Percentiles rank a stretch among this genome's conserved stretches.
Evolutionary conservation across 495 filamentous ascomycete species (phyloP).

Genomic region (Aspergillus sclerotiicarbonarius): DNA sequence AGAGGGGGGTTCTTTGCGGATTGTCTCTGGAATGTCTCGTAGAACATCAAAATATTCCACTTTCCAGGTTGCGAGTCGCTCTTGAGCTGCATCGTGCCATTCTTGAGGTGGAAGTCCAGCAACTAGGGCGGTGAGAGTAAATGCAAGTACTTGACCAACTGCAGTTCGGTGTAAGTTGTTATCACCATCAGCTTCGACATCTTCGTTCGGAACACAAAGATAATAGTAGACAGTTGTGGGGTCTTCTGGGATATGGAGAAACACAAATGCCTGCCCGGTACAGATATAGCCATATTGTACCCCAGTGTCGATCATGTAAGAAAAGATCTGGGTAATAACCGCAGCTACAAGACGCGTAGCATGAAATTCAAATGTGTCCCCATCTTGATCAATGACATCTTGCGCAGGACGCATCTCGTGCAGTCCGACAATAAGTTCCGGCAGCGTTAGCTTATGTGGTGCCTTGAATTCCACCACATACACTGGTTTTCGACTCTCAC

Average conservation of each 20-base stretch:
- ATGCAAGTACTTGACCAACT: constrained; percentile 19
- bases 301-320: constrained; percentile 45
- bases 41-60: constrained; percentile 26
- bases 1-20: constrained; percentile 17
- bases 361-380: constrained; percentile 31
- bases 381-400: constrained; percentile 28
- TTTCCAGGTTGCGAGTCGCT: constrained; percentile 22
- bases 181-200: constrained; percentile 24
- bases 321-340: constrained; percentile 47
- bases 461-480: constrained; percentile 31
- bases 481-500: constrained; percentile 21
- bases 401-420: constrained; percentile 28
- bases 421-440: constrained; percentile 27
- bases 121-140: constrained; percentile 25
- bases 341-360: constrained; percentile 34
- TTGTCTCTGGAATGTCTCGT: constrained; percentile 23
- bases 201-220: constrained; percentile 32
- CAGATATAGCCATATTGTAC: constrained; percentile 43
- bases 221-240: constrained; percentile 25
- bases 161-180: constrained; percentile 38
- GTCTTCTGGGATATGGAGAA: constrained; percentile 42
- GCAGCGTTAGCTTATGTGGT: constrained; percentile 25
- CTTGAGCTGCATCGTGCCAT: constrained; percentile 36
- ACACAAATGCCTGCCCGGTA: constrained; percentile 47
- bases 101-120: constrained; percentile 27